phyloP scores from a whole-genome alignment of 805 yeast species.

The Kluyveromyces wickerhamii region DNA sequence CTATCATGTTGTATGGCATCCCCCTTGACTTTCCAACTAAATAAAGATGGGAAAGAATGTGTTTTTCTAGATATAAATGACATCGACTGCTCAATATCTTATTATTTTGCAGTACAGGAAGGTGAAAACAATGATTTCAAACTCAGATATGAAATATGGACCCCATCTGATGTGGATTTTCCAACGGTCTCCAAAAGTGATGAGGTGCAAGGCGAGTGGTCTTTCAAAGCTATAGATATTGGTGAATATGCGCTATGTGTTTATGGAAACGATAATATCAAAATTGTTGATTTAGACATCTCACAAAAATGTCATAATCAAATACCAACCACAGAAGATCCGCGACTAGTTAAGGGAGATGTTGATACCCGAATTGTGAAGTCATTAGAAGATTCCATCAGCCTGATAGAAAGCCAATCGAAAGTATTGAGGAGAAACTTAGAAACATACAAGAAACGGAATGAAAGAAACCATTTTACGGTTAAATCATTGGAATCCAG shows the following conservation, averaged over 20 bases:
- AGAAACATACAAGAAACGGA: constrained; percentile 83
- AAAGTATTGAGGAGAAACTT: constrained; percentile 49
- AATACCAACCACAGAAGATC: background rate
- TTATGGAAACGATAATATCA: constrained; percentile 75
- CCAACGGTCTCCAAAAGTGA: constrained; percentile 45
- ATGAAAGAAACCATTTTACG: constrained; percentile 79
- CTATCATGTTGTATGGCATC: constrained; percentile 8
- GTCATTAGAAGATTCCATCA: constrained; percentile 36
- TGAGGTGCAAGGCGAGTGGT: constrained; percentile 74
- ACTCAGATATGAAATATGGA: constrained; percentile 30
- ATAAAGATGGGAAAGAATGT: constrained; percentile 20
- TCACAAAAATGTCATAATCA: constrained; percentile 23
- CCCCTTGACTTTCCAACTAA: constrained; percentile 25
- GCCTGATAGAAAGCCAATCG: constrained; percentile 52
- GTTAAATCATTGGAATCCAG: constrained; percentile 58
- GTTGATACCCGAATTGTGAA: constrained; percentile 56
- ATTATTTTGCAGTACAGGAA: constrained; percentile 27
- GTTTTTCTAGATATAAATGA: constrained; percentile 34
- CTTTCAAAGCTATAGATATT: constrained; percentile 49
- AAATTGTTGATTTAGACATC: constrained; percentile 78
- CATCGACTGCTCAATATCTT: constrained; percentile 51
- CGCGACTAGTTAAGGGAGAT: constrained; percentile 28
- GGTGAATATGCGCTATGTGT: constrained; percentile 91
- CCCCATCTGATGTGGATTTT: constrained; percentile 20
- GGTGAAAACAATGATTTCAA: constrained; percentile 18